Conservation (phyloP, 495 filamentous ascomycete genomes). For the Penicillium lagena region DNA sequence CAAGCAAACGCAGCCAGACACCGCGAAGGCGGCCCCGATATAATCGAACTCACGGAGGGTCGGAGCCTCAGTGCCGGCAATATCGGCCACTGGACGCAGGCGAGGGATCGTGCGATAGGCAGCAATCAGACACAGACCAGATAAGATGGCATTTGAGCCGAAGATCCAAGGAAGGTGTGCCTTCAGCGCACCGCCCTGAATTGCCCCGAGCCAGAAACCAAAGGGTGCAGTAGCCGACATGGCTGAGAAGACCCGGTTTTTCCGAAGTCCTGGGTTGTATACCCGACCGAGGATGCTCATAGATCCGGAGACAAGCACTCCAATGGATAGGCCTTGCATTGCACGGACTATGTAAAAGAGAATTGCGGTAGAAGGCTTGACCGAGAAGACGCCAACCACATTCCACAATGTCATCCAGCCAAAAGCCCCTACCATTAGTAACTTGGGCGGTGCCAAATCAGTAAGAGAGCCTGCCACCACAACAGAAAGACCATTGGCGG, state of each 20-base stretch:
- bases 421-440: constrained; percentile 35
- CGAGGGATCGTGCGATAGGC: constrained; percentile 17
- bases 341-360: constrained; percentile 23
- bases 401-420: constrained; percentile 36
- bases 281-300: constrained; percentile 26
- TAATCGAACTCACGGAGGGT: constrained; percentile 20
- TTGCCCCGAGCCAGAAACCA: constrained; percentile 18
- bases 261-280: constrained; percentile 22
- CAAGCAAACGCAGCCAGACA: constrained; percentile 20
- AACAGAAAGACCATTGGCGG: constrained; percentile 38
- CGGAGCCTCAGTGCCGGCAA: constrained; percentile 13
- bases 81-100: constrained; percentile 15
- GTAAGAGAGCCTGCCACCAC: constrained; percentile 37
- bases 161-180: constrained; percentile 23
- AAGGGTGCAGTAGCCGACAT: constrained; percentile 22
- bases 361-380: constrained; percentile 24
- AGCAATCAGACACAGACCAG: constrained; percentile 8
- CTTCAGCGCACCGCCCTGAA: constrained; percentile 19
- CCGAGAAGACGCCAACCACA: constrained; percentile 26
- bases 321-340: constrained; percentile 24
- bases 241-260: constrained; percentile 22
- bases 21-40: constrained; percentile 17
- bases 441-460: constrained; percentile 34
- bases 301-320: constrained; percentile 18
- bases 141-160: constrained; percentile 22